Evolutionary conservation across 441 rosid genomes (phyloP).

Genomic region (Gossypium gossypioides): DNA sequence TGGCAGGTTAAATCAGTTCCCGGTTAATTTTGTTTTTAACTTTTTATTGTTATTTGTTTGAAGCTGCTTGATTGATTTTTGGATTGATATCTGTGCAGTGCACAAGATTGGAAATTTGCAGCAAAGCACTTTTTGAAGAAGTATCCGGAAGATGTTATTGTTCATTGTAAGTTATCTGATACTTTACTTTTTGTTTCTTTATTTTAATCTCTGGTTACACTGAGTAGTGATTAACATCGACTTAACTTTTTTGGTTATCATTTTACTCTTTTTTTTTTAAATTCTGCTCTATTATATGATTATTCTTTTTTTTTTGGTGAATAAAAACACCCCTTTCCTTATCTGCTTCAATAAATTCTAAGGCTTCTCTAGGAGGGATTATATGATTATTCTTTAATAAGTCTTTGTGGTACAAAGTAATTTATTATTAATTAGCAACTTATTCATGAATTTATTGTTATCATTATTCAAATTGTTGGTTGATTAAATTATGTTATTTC

Average conservation of each 20-base stretch:
- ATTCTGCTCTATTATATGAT: too few species aligned
- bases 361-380: neutral
- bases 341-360: too few species aligned
- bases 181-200: neutral
- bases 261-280: too few species aligned
- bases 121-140: constrained; percentile 53
- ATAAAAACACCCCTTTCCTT: too few species aligned
- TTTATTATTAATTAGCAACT: neutral
- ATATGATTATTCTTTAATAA: neutral
- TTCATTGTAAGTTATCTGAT: constrained; percentile 49
- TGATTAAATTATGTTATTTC: neutral
- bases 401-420: neutral
- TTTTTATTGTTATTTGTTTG: neutral
- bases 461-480: neutral
- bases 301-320: too few species aligned
- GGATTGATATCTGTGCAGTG: constrained; percentile 27
- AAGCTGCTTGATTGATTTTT: neutral
- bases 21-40: neutral
- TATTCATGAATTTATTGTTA: too few species aligned
- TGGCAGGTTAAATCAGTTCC: constrained; percentile 45
- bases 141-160: constrained; percentile 50
- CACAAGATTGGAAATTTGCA: constrained; percentile 61
- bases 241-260: neutral
- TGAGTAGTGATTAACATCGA: neutral
- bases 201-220: neutral